Percentiles rank a stretch among this genome's conserved stretches.
Conservation (phyloP, 2,329 filamentous ascomycete species). For the Lasiodiplodia theobromae region DNA sequence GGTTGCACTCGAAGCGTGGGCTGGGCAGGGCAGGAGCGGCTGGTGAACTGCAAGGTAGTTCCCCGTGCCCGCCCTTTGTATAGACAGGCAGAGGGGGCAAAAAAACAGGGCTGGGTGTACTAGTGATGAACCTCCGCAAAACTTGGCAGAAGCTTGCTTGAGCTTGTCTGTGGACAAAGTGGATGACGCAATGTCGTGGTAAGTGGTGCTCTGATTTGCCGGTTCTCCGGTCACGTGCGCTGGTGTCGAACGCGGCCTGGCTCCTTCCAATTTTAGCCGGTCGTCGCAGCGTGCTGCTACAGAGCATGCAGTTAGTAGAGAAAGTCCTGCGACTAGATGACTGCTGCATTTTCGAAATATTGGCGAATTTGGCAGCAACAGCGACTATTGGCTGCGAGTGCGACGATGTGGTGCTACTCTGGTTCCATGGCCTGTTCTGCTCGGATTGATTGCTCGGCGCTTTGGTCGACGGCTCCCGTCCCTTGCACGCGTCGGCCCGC, state of each 20-base stretch:
- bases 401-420: not conserved
- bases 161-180: slow-evolving; percentile 3
- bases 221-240: slow-evolving; percentile 6
- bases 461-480: not conserved
- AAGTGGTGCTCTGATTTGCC: not conserved
- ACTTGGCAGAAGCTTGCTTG: slow-evolving; percentile 17
- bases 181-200: slow-evolving; percentile 12
- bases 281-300: not conserved
- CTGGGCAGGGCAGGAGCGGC: not conserved
- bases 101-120: not conserved
- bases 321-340: not conserved
- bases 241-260: not conserved
- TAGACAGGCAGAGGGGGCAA: not conserved
- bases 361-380: not conserved
- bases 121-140: not conserved
- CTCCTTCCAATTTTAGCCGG: not conserved
- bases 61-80: slow-evolving; percentile 3
- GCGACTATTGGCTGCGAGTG: not conserved
- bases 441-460: too few species aligned
- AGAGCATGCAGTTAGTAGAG: not conserved
- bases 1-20: not conserved
- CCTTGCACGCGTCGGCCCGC: slow-evolving; percentile 9
- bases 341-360: not conserved
- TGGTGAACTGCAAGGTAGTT: not conserved
- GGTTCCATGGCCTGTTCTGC: not conserved